Evolutionary conservation across 73 alveolate species (phyloP).

Genomic region (Paramecium octaurelia): DNA sequence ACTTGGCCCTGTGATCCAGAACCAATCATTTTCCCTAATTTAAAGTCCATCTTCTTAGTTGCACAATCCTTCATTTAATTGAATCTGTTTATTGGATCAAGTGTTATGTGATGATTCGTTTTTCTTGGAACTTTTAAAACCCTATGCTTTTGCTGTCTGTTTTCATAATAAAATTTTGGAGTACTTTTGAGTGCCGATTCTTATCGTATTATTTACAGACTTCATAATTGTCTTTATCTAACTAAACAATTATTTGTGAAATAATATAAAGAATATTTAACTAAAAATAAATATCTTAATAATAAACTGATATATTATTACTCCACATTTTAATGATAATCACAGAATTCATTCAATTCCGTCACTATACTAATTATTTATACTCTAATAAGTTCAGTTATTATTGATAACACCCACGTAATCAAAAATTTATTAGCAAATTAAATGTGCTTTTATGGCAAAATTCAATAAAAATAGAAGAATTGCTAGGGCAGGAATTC

Average conservation of each 20-base stretch:
- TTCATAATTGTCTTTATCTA: background rate
- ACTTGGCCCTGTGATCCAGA: background rate
- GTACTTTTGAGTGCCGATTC: background rate
- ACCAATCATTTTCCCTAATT: background rate
- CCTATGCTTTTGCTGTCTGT: background rate
- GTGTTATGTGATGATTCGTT: constrained; percentile 3
- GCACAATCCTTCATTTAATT: background rate
- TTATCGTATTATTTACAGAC: constrained; percentile 1
- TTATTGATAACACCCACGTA: too few species aligned
- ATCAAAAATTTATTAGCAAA: too few species aligned
- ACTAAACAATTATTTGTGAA: background rate
- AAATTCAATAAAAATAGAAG: too few species aligned
- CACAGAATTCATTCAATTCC: too few species aligned
- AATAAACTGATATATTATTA: background rate
- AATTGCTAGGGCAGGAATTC: too few species aligned
- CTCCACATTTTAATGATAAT: background rate
- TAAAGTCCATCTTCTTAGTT: background rate
- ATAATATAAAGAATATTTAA: background rate
- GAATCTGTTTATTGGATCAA: constrained; percentile 1
- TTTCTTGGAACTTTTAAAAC: background rate
- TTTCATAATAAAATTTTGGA: background rate
- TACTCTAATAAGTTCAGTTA: too few species aligned
- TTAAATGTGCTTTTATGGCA: too few species aligned
- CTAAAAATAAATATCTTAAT: too few species aligned
- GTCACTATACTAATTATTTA: too few species aligned